Conservation (phyloP, 2,329 filamentous ascomycete genomes). For the Emergomyces africanus region DNA sequence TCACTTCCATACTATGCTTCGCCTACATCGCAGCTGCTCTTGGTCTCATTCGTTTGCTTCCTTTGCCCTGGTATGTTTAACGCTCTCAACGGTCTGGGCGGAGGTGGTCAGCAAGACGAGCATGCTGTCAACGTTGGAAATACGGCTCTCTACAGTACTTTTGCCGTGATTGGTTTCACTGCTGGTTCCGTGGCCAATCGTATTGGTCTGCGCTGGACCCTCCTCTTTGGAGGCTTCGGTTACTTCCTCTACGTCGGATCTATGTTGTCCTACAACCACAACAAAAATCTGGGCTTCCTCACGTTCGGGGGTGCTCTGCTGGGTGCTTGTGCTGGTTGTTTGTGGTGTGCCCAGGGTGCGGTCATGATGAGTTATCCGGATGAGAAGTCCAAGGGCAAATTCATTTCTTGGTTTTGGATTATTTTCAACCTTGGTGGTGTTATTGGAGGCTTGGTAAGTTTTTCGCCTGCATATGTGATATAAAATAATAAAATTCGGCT, state of each 20-base stretch:
- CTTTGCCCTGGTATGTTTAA: constrained; percentile 64
- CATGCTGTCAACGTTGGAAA: constrained; percentile 54
- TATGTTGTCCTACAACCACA: constrained; percentile 40
- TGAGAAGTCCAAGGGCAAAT: constrained; percentile 71
- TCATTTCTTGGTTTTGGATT: constrained; percentile 86
- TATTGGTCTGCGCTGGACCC: constrained; percentile 30
- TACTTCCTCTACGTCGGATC: constrained; percentile 39
- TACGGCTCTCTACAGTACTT: constrained; percentile 60
- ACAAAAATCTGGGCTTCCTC: constrained; percentile 35
- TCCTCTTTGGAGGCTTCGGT: constrained; percentile 35
- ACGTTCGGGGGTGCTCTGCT: constrained; percentile 38
- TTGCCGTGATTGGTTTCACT: constrained; percentile 52
- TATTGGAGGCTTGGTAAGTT: constrained; percentile 57
- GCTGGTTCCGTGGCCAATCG: constrained; percentile 40
- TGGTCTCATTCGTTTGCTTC: constrained; percentile 61
- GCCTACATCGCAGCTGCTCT: constrained; percentile 55
- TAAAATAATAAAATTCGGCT: neutral
- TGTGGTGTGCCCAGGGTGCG: constrained; percentile 40
- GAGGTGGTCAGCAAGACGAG: constrained; percentile 46
- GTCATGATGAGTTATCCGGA: constrained; percentile 68
- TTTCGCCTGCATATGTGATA: neutral
- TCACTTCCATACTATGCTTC: constrained; percentile 58
- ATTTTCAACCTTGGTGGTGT: constrained; percentile 91
- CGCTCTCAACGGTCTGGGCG: constrained; percentile 52
- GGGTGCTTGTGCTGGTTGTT: constrained; percentile 36